Base-by-base conservation (phyloP, 257 asterid genomes). In the Nicotiana noctiflora region DNA sequence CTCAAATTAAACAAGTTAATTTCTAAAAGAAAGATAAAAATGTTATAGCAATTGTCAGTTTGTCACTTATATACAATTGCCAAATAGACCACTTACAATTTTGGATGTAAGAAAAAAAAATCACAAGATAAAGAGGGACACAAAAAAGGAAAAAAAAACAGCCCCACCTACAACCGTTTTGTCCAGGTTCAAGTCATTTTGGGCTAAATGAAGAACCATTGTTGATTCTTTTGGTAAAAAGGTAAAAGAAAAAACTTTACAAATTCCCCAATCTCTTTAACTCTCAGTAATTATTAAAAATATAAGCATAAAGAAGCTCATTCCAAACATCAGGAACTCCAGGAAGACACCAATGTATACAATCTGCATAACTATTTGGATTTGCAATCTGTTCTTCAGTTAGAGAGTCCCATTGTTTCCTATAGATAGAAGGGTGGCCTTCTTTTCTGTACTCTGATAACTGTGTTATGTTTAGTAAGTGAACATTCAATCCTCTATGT, bases 241-340 rank as follows among this genome's bases (percentile, higher is more conserved):
- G 6, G 18, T 51, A 51, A 51, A 18, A 25, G 25, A 59, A 70
- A 23, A 23, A 14, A 25, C 25, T 74, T 49, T 23, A 49, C 61
- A 74, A 74, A 74, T 8, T 46, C 40, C 37, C 2, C n/a, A 19
- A 9, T 12, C 14, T 5, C 23, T 60, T 76, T 13, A 6, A 77
- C 8, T 37, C 18, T 77, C 21, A 61, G 37, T 59, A 31, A 52
- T 76, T 61, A 34, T 86, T 83, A 32, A 88, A 55, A 63, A 93
- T 89, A 27, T 81, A 84, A 67, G 98, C 91, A 78, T 89, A 92
- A 60, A 93, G 85, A 49, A 94, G 92, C 79, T 94, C 87, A 59
- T 94, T 94, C 98, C 98, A 93, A n/a, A 90, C 91, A 78, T 94
- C 98, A 12, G 98, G 98, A 23, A 94, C 96, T 77, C 98, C 98